Evolutionary conservation across 2,329 filamentous ascomycete species (phyloP), one percentile per base, ranked within the genome.

Genomic region (Claviceps sp.): DNA sequence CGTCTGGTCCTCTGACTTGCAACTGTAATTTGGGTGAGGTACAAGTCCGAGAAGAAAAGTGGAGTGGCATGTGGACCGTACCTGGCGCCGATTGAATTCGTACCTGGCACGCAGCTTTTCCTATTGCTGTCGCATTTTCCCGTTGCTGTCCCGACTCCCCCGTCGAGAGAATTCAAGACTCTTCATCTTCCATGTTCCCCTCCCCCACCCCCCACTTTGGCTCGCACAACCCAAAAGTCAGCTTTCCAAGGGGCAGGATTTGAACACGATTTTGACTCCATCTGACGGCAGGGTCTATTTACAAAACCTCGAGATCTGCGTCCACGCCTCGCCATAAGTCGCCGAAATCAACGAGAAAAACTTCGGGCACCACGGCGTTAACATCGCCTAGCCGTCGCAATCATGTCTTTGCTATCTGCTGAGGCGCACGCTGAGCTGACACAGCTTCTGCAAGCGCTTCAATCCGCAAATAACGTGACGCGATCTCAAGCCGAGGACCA

Each of bases 401-500:
- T 55, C 58, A 68, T 95, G 88, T 95, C 91, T 67, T 72, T 95
- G 60, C 82, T 97, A 45, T 83, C 89, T 58, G 75, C 85, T 59
- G 88, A 96, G 64, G 79, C 93, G 63, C 86, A 93, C 68, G 77
- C 82, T 60, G 88, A 91, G 72, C 83, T 98, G 63, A 77, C 78
- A 58, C 85, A 90, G 78, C 82, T 98, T 59, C 77, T 98, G 66
- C 82, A 86, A 71, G 90, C 85, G 60, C 80, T 98, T 58, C 86
- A 93, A 71, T 91, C 88, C 47, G 73, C 88, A 60, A 91, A 98
- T 72, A 98, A 98, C 72, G 76, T 76, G 53, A 77, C 88, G 61
- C 85, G 93, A 65, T 81, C 86, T 34, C 82, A 88, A 67, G 91
- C 91, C 50, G 93, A 98, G 70, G 88, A 94, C 58, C 85, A 90